phyloP scores from a whole-genome alignment of 495 filamentous ascomycete genomes.

The Penicillium riverlandense region DNA sequence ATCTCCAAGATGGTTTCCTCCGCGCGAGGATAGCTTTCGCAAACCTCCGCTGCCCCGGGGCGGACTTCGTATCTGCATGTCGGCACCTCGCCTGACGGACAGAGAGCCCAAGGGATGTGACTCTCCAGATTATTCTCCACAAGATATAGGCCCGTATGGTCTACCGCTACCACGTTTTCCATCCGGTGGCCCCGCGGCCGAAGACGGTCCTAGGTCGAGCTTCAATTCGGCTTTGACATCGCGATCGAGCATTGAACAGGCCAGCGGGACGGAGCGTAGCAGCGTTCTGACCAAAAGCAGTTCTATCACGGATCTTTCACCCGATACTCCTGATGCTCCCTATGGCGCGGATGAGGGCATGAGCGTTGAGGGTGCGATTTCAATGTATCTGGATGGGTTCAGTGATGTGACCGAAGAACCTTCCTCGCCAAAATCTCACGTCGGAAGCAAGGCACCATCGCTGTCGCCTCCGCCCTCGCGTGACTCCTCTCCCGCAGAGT shows the following conservation, averaged over 20 bases:
- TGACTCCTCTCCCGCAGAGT: slow-evolving; percentile 17
- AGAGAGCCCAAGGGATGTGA: slow-evolving; percentile 21
- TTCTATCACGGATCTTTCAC: slow-evolving; percentile 60
- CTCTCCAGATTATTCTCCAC: slow-evolving; percentile 19
- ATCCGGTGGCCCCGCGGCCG: slow-evolving; percentile 22
- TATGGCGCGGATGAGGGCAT: slow-evolving; percentile 61
- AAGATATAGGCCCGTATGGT: slow-evolving; percentile 15
- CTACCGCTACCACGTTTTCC: slow-evolving; percentile 28
- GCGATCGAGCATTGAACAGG: slow-evolving; percentile 61
- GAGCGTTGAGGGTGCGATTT: slow-evolving; percentile 88
- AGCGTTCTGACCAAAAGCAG: slow-evolving; percentile 76
- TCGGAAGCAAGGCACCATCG: slow-evolving; percentile 26
- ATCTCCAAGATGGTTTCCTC: slow-evolving; percentile 9
- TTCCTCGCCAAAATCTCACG: slow-evolving; percentile 22
- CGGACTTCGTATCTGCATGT: slow-evolving; percentile 36
- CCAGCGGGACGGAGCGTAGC: slow-evolving; percentile 68
- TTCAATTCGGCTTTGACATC: slow-evolving; percentile 65
- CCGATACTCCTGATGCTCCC: slow-evolving; percentile 47
- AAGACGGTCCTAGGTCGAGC: slow-evolving; percentile 61
- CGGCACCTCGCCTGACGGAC: slow-evolving; percentile 24
- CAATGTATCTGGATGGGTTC: slow-evolving; percentile 86
- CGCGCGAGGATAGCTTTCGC: slow-evolving; percentile 18
- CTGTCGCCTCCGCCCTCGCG: slow-evolving; percentile 23
- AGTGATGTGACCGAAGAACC: slow-evolving; percentile 47
- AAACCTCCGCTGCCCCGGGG: slow-evolving; percentile 20